Evolutionary conservation across 768 basidiomycete genomes (phyloP), one percentile per base, ranked within the genome.

Genomic region (Harrya chromipes): DNA sequence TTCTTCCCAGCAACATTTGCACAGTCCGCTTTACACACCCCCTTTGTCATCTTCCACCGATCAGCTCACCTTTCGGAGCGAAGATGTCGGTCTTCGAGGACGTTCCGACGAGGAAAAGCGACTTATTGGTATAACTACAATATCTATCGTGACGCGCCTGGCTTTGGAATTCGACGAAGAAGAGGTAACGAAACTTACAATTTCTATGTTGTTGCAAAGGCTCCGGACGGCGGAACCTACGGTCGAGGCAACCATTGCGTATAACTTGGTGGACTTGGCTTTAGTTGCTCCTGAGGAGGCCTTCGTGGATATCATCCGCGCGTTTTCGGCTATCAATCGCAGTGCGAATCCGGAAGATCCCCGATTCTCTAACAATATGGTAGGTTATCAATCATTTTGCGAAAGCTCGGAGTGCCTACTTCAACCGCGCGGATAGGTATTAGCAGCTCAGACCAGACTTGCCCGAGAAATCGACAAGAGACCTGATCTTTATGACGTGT

Each of bases 181-280:
- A 62, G 94, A 95, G 72, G 92, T 93, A 13, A 92, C 88, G 4
- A 83, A 85, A 33, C 74, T 97, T 17, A 94, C 92, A 2, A 82
- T 94, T 13, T 94, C 93, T 0, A 95, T 97, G 92, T 72, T 97
- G 10, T 70, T 97, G 34, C 94, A 97, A 69, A 81, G 92, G 6
- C 72, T 95, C 19, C 81, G 89, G 21, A 82, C 83, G 19, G 87
- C 90, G 3, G 94, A 97, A 59, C 85, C 90, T 0, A 82, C 84
- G 0, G 87, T 92, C 14, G 93, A 97, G 67, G 90, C 93, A 21
- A 87, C 90, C 1, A 94, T 97, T 52, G 87, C 92, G 2, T 87
- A 88, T 62, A 94, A 93, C 61, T 76, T 98, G 12, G 93, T 94
- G 7, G 91, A 94, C 51, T 75, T 98, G 16, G 94, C 92, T 1